Conservation (phyloP, 1,284 basidiomycete species). For the Mycena sp. region DNA sequence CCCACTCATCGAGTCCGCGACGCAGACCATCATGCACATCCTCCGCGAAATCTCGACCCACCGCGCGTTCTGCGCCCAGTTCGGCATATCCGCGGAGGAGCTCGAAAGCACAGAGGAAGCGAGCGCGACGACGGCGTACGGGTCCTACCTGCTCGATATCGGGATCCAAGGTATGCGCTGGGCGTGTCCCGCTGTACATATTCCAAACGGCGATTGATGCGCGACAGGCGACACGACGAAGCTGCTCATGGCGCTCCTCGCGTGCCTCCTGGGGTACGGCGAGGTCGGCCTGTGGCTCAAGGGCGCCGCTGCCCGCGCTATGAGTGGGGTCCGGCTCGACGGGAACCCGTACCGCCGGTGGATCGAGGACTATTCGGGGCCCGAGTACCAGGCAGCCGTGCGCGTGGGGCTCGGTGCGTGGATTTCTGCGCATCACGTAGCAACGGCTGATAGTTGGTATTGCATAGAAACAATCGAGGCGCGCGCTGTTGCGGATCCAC, state of each 20-base stretch:
- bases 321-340: conserved; percentile 65
- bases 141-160: conserved; percentile 85
- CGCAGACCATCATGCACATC: conserved; percentile 73
- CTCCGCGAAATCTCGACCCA: conserved; percentile 81
- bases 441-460: neutral
- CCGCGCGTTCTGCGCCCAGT: conserved; percentile 73
- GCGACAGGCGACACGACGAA: conserved; percentile 74
- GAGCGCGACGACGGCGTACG: conserved; percentile 82
- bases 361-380: conserved; percentile 86
- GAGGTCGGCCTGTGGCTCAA: conserved; percentile 89
- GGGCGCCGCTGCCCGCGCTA: conserved; percentile 58
- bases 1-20: conserved; percentile 70
- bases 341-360: conserved; percentile 81
- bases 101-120: conserved; percentile 73
- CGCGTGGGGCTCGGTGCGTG: conserved; percentile 70
- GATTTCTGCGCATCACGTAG: neutral
- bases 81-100: conserved; percentile 70
- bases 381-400: conserved; percentile 78
- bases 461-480: conserved; percentile 63
- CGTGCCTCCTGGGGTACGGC: conserved; percentile 94
- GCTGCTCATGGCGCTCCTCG: conserved; percentile 83
- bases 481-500: conserved; percentile 69
- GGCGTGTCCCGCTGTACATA: conserved; percentile 3
- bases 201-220: neutral
- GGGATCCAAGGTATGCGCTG: conserved; percentile 74